Evolutionary conservation across 805 yeast genomes (phyloP).

Genomic region (Barnettozyma sucrosica): DNA sequence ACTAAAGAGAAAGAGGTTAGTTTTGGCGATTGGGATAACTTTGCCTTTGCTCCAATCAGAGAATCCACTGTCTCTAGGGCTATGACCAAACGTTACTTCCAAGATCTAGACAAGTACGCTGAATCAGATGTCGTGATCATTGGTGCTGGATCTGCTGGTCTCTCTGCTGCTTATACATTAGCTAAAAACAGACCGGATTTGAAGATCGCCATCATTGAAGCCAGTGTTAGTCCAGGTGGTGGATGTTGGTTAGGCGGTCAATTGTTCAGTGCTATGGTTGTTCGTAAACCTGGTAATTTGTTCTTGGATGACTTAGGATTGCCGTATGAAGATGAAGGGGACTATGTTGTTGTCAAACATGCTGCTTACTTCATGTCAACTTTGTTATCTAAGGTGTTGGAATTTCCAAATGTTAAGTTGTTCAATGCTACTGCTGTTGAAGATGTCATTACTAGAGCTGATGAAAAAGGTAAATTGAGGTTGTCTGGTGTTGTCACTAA

Average conservation of each 20-base stretch:
- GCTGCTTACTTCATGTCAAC: constrained; percentile 76
- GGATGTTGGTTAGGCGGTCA: not conserved
- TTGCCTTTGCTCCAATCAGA: constrained; percentile 65
- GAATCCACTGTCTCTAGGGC: constrained; percentile 78
- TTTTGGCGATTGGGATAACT: constrained; percentile 54
- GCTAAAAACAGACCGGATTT: not conserved
- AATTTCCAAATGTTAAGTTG: constrained; percentile 72
- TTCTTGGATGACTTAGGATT: constrained; percentile 38
- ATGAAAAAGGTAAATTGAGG: not conserved
- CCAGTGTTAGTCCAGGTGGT: not conserved
- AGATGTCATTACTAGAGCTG: not conserved
- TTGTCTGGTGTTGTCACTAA: not conserved
- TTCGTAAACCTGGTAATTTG: not conserved
- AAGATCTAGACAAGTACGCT: constrained; percentile 25
- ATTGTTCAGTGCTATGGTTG: not conserved
- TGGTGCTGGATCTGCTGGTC: not conserved
- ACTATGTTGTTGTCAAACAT: constrained; percentile 36
- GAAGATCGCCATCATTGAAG: not conserved
- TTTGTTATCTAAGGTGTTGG: constrained; percentile 59
- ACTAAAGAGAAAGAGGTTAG: not conserved
- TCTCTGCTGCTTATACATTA: not conserved
- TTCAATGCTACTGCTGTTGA: constrained; percentile 22
- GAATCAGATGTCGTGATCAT: not conserved
- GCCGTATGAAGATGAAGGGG: constrained; percentile 74
- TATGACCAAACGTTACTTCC: constrained; percentile 69